phyloP scores from a whole-genome alignment of 257 asterid genomes.

The Ilex asprella region DNA sequence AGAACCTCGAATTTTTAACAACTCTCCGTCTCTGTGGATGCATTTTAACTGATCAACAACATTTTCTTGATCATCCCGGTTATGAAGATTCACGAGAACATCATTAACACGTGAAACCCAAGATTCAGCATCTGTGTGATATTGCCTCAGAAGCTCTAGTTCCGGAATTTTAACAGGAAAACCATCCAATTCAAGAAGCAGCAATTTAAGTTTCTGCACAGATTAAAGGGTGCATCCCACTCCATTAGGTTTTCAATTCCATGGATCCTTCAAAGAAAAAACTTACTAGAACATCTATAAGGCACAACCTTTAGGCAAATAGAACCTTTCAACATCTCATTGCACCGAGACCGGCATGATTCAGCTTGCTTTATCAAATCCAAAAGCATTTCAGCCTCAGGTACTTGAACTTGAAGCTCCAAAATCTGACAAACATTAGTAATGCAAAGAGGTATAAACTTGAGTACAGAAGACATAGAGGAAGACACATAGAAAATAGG shows the following conservation, averaged over 20 bases:
- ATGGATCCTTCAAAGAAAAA: constrained; percentile 11
- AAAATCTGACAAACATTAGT: constrained; percentile 32
- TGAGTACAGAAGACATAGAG: constrained; percentile 1
- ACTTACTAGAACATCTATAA: constrained; percentile 11
- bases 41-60: constrained; percentile 58
- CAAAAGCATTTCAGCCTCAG: constrained; percentile 53
- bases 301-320: constrained; percentile 55
- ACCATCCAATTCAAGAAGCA: constrained; percentile 54
- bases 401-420: constrained; percentile 64
- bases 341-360: constrained; percentile 60
- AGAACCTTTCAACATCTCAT: constrained; percentile 53
- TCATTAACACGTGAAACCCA: constrained; percentile 65
- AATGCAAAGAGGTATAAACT: constrained; percentile 6
- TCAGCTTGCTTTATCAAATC: constrained; percentile 48
- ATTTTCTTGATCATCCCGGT: constrained; percentile 67
- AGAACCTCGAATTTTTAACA: constrained; percentile 65
- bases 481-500: constrained; percentile 2
- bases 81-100: constrained; percentile 42
- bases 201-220: constrained; percentile 56
- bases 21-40: constrained; percentile 58
- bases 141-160: constrained; percentile 57
- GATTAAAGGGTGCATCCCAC: constrained; percentile 8
- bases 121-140: constrained; percentile 53
- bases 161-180: constrained; percentile 66
- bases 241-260: constrained; percentile 15